These are phyloP conservation scores for Neonectria sp. DNA, from an alignment of 2,329 filamentous ascomycete genomes.

Conservation along the genomic window DNA sequence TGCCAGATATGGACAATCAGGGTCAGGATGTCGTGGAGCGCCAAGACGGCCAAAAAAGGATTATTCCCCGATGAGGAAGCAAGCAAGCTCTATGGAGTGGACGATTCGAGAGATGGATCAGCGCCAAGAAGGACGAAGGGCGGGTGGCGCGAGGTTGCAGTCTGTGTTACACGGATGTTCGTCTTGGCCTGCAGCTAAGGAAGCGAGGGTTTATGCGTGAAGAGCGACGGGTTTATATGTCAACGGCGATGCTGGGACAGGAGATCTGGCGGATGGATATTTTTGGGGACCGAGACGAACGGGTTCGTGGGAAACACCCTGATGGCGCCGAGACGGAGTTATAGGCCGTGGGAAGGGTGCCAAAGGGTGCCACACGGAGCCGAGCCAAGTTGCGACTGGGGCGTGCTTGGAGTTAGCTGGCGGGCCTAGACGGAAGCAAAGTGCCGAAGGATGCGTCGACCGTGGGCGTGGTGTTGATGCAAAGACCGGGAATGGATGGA, in stretches of 20 bases:
- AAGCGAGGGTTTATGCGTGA: constrained; percentile 11
- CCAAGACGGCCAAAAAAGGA: constrained; percentile 37
- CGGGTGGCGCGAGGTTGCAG: constrained; percentile 8
- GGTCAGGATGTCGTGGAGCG: constrained; percentile 35
- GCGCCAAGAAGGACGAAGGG: constrained; percentile 34
- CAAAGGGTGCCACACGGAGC: constrained; percentile 26
- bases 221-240: constrained; percentile 16
- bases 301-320: constrained; percentile 14
- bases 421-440: constrained; percentile 37
- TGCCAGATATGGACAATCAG: constrained; percentile 4
- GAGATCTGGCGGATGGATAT: neutral
- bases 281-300: constrained; percentile 4
- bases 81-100: constrained; percentile 28
- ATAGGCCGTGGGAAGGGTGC: constrained; percentile 26
- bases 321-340: constrained; percentile 28
- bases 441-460: constrained; percentile 41
- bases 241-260: neutral
- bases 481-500: constrained; percentile 18
- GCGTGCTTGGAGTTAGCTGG: constrained; percentile 31
- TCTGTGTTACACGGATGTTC: constrained; percentile 17
- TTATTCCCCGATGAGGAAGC: constrained; percentile 41
- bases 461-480: constrained; percentile 26
- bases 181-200: constrained; percentile 27
- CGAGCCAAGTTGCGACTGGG: constrained; percentile 12
- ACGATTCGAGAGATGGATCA: constrained; percentile 36